Evolutionary conservation across 1,139 yeast species (phyloP).

Genomic region (Geotrichum bryndzae): DNA sequence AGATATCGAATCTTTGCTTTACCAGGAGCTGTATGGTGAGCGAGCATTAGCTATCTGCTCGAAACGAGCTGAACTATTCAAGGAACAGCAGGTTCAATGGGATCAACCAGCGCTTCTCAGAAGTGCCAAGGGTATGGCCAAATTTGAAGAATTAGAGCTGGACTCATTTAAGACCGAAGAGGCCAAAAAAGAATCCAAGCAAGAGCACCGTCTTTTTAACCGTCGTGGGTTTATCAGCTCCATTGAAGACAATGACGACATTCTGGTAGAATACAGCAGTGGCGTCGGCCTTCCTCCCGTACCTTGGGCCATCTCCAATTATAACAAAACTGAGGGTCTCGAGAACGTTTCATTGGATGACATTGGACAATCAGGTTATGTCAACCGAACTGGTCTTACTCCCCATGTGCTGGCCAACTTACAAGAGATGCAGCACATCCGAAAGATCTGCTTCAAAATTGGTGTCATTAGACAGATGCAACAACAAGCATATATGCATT

Average conservation of each 20-base stretch:
- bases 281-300: conserved; percentile 74
- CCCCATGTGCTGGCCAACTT: conserved; percentile 60
- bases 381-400: conserved; percentile 37
- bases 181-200: conserved; percentile 12
- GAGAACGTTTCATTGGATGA: conserved; percentile 22
- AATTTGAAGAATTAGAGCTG: conserved; percentile 32
- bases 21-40: conserved; percentile 77
- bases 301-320: conserved; percentile 37
- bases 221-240: conserved; percentile 15
- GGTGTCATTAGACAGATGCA: conserved; percentile 88
- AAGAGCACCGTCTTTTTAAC: conserved; percentile 7
- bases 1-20: conserved; percentile 65
- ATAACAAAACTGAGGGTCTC: conserved; percentile 42
- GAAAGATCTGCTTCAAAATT: conserved; percentile 83
- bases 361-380: conserved; percentile 22
- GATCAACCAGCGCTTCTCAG: conserved; percentile 59
- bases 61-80: conserved; percentile 62
- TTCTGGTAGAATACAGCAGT: conserved; percentile 79
- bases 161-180: conserved; percentile 16
- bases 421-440: conserved; percentile 74
- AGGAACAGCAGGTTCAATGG: conserved; percentile 49
- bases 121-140: conserved; percentile 30
- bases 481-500: conserved; percentile 70
- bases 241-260: conserved; percentile 47
- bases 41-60: conserved; percentile 71